phyloP scores from a whole-genome alignment of 129 eudicot genomes.

The Tagetes patula region DNA sequence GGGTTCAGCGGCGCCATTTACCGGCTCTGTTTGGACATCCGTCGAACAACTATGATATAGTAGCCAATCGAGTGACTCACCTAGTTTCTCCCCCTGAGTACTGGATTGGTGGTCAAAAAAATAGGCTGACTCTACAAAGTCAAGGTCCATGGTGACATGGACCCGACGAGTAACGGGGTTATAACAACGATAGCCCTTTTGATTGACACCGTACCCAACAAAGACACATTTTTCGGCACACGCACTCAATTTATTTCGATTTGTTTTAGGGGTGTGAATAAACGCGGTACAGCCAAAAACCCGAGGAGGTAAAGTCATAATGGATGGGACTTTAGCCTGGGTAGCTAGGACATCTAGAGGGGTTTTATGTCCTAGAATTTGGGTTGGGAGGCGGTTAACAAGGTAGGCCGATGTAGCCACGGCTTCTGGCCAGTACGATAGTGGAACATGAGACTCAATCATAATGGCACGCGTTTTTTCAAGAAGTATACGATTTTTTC shows the following conservation, averaged over 20 bases:
- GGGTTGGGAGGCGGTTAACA: neutral
- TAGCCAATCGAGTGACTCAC: slow-evolving; percentile 23
- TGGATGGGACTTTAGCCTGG: neutral
- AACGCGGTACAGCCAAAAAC: neutral
- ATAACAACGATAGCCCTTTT: slow-evolving; percentile 14
- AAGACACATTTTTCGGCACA: neutral
- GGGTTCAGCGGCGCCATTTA: slow-evolving; percentile 6
- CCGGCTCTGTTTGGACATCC: neutral
- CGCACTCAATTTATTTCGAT: neutral
- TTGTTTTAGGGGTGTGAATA: neutral
- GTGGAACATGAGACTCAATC: neutral
- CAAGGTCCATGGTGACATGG: slow-evolving; percentile 24
- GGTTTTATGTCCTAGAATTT: neutral
- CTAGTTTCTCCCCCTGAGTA: slow-evolving; percentile 25
- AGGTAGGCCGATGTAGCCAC: neutral
- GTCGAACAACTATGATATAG: neutral
- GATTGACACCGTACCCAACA: slow-evolving; percentile 19
- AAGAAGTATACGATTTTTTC: neutral
- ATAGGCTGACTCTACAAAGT: slow-evolving; percentile 8
- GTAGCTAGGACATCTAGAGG: neutral
- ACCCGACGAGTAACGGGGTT: slow-evolving; percentile 10
- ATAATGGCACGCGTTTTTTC: neutral
- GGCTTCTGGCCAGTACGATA: neutral
- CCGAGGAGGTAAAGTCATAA: neutral
- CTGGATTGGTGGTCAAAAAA: slow-evolving; percentile 19